Evolutionary conservation across 345 rosid genomes (phyloP).

Genomic region (Arabidopsis thaliana): DNA sequence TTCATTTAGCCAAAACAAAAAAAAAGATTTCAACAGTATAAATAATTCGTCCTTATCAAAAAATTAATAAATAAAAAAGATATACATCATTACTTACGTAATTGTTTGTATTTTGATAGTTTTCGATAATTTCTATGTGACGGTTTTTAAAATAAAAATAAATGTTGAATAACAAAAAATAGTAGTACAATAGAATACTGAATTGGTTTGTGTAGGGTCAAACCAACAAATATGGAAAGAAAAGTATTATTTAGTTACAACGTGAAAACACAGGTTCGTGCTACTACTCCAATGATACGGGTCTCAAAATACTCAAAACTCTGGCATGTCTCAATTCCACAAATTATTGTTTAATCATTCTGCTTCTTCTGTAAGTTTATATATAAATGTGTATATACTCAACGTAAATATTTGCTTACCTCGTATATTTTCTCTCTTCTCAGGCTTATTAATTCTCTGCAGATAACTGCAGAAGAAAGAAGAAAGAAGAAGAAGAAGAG

Average conservation of each 20-base stretch:
- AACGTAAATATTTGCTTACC: constrained; percentile 14
- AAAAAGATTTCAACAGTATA: too few relatives aligned
- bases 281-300: constrained; percentile 17
- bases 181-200: not conserved
- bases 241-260: not conserved
- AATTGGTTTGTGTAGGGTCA: not conserved
- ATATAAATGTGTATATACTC: not conserved
- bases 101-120: not conserved
- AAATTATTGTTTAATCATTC: not conserved
- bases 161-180: not conserved
- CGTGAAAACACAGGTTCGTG: not conserved
- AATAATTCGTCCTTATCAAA: not conserved
- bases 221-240: constrained; percentile 3
- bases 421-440: constrained; percentile 21
- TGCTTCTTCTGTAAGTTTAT: constrained; percentile 3
- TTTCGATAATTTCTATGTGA: not conserved
- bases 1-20: not conserved
- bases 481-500: constrained; percentile 17
- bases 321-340: constrained; percentile 28
- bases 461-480: constrained; percentile 14
- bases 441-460: constrained; percentile 27
- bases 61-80: not conserved
- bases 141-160: not conserved
- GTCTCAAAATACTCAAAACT: constrained; percentile 6
- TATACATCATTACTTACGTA: not conserved